Conservation (phyloP, 2,329 filamentous ascomycete species). For the Aspergillus nomiae region DNA sequence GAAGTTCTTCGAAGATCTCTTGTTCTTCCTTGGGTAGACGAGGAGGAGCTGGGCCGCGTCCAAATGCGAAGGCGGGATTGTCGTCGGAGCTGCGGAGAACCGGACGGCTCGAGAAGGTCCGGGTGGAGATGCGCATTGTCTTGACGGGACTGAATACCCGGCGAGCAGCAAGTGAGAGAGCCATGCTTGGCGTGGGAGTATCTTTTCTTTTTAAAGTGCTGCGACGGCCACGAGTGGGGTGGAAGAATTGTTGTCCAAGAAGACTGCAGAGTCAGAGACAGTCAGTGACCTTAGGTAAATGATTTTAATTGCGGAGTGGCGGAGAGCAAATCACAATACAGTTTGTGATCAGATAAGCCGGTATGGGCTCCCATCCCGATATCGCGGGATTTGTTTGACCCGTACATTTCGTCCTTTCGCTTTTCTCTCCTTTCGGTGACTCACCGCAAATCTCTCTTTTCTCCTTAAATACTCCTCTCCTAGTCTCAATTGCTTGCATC, state of each 20-base stretch:
- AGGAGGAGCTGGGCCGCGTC: constrained; percentile 68
- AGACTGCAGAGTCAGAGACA: not conserved
- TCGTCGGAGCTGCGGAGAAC: constrained; percentile 26
- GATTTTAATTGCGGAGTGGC: constrained; percentile 16
- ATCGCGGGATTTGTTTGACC: constrained; percentile 31
- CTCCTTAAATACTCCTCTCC: constrained; percentile 3
- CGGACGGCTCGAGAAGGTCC: constrained; percentile 30
- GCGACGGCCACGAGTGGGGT: not conserved
- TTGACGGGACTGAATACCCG: constrained; percentile 48
- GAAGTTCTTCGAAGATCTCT: constrained; percentile 85
- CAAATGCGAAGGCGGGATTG: constrained; percentile 37
- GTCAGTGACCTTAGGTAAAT: not conserved
- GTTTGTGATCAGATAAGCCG: constrained; percentile 14
- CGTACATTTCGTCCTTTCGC: constrained; percentile 9
- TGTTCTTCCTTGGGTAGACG: constrained; percentile 87
- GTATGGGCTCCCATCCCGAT: constrained; percentile 19
- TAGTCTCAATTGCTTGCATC: not conserved
- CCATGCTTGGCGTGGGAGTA: constrained; percentile 16
- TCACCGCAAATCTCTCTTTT: constrained; percentile 7
- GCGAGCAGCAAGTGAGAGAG: constrained; percentile 23
- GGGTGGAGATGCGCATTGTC: constrained; percentile 23
- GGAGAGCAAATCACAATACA: constrained; percentile 7
- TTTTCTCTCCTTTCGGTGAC: not conserved
- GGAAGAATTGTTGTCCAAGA: not conserved
- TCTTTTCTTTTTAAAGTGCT: not conserved